Conservation (phyloP, 495 filamentous ascomycete genomes). For the Neurospora tetraspora region DNA sequence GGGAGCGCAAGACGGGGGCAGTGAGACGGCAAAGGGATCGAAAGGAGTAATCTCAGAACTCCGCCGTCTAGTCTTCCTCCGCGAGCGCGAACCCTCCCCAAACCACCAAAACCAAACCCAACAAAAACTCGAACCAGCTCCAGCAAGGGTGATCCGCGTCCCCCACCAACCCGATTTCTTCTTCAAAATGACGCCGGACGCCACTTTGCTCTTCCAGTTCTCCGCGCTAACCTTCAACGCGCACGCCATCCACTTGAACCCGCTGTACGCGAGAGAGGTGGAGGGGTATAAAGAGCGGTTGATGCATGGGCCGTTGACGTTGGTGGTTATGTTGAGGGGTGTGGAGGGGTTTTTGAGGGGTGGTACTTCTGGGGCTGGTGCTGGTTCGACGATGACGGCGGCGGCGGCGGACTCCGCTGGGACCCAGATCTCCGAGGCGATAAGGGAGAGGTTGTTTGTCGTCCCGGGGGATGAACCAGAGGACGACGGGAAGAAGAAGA, state of each 20-base stretch:
- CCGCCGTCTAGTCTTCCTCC: background rate
- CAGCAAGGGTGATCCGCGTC: conserved; percentile 6
- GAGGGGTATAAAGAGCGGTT: conserved; percentile 70
- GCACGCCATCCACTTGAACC: conserved; percentile 77
- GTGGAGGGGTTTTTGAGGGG: conserved; percentile 26
- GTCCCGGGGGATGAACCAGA: background rate
- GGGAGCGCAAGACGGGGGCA: background rate
- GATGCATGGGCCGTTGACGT: conserved; percentile 78
- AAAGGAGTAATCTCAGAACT: background rate
- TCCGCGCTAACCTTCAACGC: conserved; percentile 80
- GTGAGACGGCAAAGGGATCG: too few species aligned
- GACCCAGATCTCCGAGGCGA: background rate
- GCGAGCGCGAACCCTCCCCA: background rate
- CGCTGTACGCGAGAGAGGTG: conserved; percentile 50
- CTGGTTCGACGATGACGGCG: background rate
- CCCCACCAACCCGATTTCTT: conserved; percentile 41
- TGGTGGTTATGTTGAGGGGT: conserved; percentile 61
- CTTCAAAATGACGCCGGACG: conserved; percentile 50
- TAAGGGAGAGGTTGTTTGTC: background rate
- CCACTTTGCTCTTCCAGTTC: conserved; percentile 69
- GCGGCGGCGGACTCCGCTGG: background rate
- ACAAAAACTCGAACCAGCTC: background rate
- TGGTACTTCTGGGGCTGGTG: background rate
- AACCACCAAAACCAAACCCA: too few species aligned
- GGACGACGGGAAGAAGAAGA: conserved; percentile 2